Evolutionary conservation across 768 basidiomycete species (phyloP).

Genomic region (Phlebiopsis gigantea): DNA sequence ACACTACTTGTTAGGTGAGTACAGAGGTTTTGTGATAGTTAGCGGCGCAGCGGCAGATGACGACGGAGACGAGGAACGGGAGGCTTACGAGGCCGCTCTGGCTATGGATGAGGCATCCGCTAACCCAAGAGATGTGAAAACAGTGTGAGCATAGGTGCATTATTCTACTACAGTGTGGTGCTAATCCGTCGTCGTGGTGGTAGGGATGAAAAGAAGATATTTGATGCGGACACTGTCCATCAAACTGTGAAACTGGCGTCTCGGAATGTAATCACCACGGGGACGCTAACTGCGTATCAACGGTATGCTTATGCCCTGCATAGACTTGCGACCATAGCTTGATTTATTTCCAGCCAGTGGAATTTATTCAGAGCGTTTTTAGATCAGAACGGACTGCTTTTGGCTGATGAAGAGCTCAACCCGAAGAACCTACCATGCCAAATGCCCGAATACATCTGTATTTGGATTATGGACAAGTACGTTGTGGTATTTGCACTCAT

Average conservation of each 20-base stretch:
- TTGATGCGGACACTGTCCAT: not conserved
- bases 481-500: not conserved
- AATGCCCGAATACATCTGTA: constrained; percentile 12
- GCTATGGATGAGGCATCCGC: not conserved
- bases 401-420: not conserved
- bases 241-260: constrained; percentile 1
- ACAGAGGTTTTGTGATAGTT: too few relatives aligned
- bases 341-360: not conserved
- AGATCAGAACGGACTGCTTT: not conserved
- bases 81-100: not conserved
- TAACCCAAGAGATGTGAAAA: not conserved
- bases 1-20: too few relatives aligned
- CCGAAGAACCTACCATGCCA: constrained; percentile 3
- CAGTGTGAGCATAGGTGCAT: not conserved
- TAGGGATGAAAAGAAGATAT: not conserved
- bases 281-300: not conserved
- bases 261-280: not conserved
- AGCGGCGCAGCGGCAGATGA: not conserved
- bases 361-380: constrained; percentile 5
- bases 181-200: not conserved
- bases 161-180: not conserved
- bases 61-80: not conserved
- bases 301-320: constrained; percentile 3
- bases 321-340: not conserved
- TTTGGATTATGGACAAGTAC: constrained; percentile 18